Conservation (phyloP, 2,329 filamentous ascomycete genomes). For the Simplicillium sp. region DNA sequence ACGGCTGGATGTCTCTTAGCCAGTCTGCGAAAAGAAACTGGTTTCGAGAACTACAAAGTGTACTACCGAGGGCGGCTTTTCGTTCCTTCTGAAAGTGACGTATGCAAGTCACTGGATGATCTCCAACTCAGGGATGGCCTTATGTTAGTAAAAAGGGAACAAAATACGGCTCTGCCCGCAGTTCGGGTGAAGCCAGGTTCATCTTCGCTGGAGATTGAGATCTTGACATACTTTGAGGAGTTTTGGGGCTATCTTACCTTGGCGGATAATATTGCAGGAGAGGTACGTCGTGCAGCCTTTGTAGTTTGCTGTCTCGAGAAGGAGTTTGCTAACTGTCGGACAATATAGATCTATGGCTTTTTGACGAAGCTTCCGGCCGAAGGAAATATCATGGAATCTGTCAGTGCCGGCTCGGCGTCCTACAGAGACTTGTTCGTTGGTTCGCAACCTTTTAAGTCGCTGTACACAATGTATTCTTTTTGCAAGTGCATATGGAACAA, state of each 20-base stretch:
- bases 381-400: constrained; percentile 46
- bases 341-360: constrained; percentile 55
- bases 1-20: constrained; percentile 62
- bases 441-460: constrained; percentile 59
- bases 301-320: no score
- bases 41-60: constrained; percentile 65
- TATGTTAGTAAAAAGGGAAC: constrained; percentile 54
- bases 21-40: constrained; percentile 57
- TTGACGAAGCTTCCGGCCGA: constrained; percentile 62
- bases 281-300: constrained; percentile 34
- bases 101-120: constrained; percentile 57
- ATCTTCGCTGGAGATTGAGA: constrained; percentile 63
- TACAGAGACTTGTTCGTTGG: constrained; percentile 57
- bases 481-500: constrained; percentile 41
- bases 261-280: constrained; percentile 57
- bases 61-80: constrained; percentile 63
- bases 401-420: constrained; percentile 43
- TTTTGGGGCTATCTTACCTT: constrained; percentile 74
- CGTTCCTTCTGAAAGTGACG: constrained; percentile 47
- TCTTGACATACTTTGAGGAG: constrained; percentile 73
- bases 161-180: constrained; percentile 31
- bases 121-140: constrained; percentile 55
- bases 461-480: constrained; percentile 64
- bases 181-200: constrained; percentile 38
- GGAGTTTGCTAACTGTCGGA: constrained; percentile 21